Evolutionary conservation across 192 early-diverging fungal genomes (phyloP), one percentile per base, ranked within the genome.

Genomic region (Physocladia obscura): DNA sequence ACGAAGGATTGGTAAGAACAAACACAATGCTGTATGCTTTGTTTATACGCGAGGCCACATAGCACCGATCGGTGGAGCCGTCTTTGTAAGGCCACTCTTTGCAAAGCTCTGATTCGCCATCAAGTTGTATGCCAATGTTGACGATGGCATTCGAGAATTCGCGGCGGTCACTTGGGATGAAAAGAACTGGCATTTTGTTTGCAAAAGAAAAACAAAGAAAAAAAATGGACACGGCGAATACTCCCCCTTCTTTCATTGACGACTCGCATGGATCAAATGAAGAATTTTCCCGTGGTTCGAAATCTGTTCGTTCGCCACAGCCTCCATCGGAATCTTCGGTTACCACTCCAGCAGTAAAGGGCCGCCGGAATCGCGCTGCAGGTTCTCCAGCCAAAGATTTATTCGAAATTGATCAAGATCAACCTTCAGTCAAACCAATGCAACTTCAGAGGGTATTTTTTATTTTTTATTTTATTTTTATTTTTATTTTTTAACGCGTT

Each of bases 1-100:
- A n/a, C n/a, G n/a, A n/a, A n/a, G 56, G 56, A 21, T 57, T 57
- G n/a, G 8, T 24, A 17, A 57, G 30, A 11, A 17, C 4, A 35
- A 57, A 57, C 27, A 57, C 56, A 11, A 57, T 31, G 17, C 8
- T 8, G 56, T 57, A 57, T 57, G 30, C 13, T 57, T 57, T 57
- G 56, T 34, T 34, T 5, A 57, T 27, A 15, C 36, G 13, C 29
- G 56, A 57, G 4, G 17, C 4, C 19, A 57, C 56, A 35, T 57
- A 57, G 30, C 11, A 57, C 11, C 36, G 4, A 35, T 57, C 56
- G 0, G 31, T 24, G 56, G 31, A 31, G 30, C 56, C 56, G 31
- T 57, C 1, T 13, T 15, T 15, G 56, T 35, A 31, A 31, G 56
- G 56, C 4, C 17, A 57, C 29, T 57, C 56, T 13, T 27, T 27